Base-by-base conservation (phyloP, 345 rosid species). In the Eucalyptus paniculata region DNA sequence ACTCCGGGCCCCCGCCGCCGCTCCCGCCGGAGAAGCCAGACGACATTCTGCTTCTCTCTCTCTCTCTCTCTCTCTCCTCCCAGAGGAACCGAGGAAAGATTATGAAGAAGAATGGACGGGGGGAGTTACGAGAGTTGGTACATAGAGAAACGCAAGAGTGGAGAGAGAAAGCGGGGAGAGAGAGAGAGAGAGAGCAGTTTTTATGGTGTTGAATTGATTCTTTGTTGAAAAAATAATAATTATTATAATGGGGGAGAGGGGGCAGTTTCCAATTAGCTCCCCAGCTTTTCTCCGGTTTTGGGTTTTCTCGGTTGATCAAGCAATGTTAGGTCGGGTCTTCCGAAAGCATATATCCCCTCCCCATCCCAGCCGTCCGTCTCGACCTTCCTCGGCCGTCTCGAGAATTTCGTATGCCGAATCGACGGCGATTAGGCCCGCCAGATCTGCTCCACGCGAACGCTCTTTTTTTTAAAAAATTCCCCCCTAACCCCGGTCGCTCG, bases 11-110 rank as follows among this genome's bases (percentile, higher is more conserved):
- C 56, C 97, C 96, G 62, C 99, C 95, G 88, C 83, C 83, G 83
- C 47, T 40, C 51, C 97, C 96, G 62, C 99, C 96, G 89, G 97
- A 87, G 69, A 93, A 97, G 47, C 97, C 98, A 91, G 99, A 97
- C 40, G 98, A 93, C 99, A 97, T 97, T 87, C 49, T 32, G 50
- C 12, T n/a, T 87, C 72, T 56, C 47, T 45, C 90, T 56, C 77
- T 47, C 91, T 16, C 54, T 51, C 86, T 32, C 86, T 82, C 30
- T 47, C 91, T 49, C 77, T 56, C 62, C 56, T 53, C 45, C 81
- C 89, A 91, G 91, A 92, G 94, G 92, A 96, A 93, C 93, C 92
- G 77, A 50, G 87, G 45, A 87, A 87, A 90, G 51, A 45, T n/a
- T 34, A 37, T 4, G 62, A 53, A 49, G 60, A 19, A 86, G 89